Percentiles rank a stretch among this genome's conserved stretches.
Evolutionary conservation across 2,329 filamentous ascomycete species (phyloP).

Genomic region (Cercospora zeina): DNA sequence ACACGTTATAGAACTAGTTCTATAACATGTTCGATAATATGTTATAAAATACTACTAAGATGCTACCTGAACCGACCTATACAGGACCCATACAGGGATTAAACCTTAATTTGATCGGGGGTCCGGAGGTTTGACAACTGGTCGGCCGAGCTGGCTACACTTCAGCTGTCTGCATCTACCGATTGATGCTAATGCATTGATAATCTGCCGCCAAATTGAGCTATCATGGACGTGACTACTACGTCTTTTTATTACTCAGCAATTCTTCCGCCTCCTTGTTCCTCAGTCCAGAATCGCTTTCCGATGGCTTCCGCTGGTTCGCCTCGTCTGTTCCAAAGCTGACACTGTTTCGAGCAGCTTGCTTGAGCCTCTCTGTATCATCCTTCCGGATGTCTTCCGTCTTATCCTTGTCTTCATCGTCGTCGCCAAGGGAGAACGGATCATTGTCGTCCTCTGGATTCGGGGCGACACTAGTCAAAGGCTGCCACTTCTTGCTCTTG

Average conservation of each 20-base stretch:
- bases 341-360: slow-evolving; percentile 54
- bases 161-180: no score
- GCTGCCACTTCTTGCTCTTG: slow-evolving; percentile 95
- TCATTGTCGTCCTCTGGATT: slow-evolving; percentile 87
- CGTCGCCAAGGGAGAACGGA: slow-evolving; percentile 92
- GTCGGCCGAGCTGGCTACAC: no score
- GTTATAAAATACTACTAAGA: no score
- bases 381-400: slow-evolving; percentile 61
- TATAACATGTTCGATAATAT: no score
- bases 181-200: neutral
- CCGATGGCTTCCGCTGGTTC: slow-evolving; percentile 31
- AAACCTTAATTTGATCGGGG: no score
- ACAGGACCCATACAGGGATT: no score
- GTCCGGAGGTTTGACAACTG: no score
- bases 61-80: no score
- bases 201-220: neutral
- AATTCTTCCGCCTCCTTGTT: slow-evolving; percentile 51
- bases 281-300: slow-evolving; percentile 46
- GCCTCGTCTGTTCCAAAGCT: slow-evolving; percentile 52
- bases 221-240: neutral
- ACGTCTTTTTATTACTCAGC: slow-evolving; percentile 37
- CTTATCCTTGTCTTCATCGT: slow-evolving; percentile 68
- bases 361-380: slow-evolving; percentile 54
- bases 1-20: no score
- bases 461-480: slow-evolving; percentile 80